Percentiles rank a stretch among this genome's conserved stretches.
These are phyloP conservation scores for Polyplosphaeria fusca DNA, from an alignment of 495 filamentous ascomycete species.

Conservation along the genomic window DNA sequence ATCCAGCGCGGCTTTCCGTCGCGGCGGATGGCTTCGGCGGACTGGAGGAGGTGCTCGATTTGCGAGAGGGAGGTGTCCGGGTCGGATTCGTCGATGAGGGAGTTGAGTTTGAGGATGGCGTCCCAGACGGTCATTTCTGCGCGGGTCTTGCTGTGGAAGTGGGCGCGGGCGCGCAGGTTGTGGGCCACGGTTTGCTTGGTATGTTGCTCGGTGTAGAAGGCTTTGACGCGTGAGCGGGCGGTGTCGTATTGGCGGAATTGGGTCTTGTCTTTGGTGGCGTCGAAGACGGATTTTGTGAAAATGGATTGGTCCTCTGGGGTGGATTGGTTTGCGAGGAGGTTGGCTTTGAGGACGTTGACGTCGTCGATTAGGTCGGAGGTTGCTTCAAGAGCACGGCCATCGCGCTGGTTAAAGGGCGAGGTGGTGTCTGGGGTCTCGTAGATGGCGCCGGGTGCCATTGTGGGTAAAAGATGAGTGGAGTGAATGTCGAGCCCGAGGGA, in stretches of 20 bases:
- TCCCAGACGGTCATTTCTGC: constrained; percentile 82
- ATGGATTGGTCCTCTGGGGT: constrained; percentile 50
- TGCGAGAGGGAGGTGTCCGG: constrained; percentile 82
- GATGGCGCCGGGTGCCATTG: constrained; percentile 40
- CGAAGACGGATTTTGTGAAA: constrained; percentile 64
- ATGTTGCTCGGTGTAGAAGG: constrained; percentile 82
- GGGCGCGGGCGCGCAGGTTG: constrained; percentile 71
- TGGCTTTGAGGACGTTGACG: constrained; percentile 71
- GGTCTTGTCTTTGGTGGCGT: constrained; percentile 74
- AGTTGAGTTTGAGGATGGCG: constrained; percentile 86
- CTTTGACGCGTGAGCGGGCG: constrained; percentile 74
- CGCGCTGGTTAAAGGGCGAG: constrained; percentile 44
- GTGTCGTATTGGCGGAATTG: constrained; percentile 76
- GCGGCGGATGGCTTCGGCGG: constrained; percentile 79
- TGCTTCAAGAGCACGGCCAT: constrained; percentile 73
- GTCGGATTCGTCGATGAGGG: constrained; percentile 82
- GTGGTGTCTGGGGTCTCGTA: constrained; percentile 37
- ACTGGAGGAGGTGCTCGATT: constrained; percentile 83
- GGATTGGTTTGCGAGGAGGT: constrained; percentile 46
- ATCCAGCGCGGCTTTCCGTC: constrained; percentile 92
- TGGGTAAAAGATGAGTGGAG: no score
- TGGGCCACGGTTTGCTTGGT: constrained; percentile 80
- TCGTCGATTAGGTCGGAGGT: constrained; percentile 76
- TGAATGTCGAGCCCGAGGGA: no score
- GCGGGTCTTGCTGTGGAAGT: constrained; percentile 64